Evolutionary conservation across 1,284 basidiomycete genomes (phyloP).

Genomic region (Cutaneotrichosporon sp.): DNA sequence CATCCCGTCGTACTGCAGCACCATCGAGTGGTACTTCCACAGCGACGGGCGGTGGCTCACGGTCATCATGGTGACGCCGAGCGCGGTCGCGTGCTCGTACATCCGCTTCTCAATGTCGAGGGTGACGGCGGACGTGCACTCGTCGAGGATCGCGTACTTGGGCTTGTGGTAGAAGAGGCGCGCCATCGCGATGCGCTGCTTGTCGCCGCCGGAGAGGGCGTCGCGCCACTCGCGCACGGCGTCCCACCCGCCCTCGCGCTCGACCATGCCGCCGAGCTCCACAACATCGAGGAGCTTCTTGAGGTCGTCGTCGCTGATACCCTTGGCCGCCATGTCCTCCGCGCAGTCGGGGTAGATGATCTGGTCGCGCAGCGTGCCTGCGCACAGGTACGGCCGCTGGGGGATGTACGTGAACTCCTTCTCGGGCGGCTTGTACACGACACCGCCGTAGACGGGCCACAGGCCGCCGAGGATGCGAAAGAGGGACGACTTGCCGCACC

Average conservation of each 20-base stretch:
- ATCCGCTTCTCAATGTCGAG: slow-evolving; percentile 89
- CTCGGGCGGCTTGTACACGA: slow-evolving; percentile 88
- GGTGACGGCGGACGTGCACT: slow-evolving; percentile 92
- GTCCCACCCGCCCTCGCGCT: slow-evolving; percentile 97
- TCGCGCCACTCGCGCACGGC: slow-evolving; percentile 88
- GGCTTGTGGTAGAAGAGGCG: slow-evolving; percentile 94
- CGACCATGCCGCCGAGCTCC: slow-evolving; percentile 84
- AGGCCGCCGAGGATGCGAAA: slow-evolving; percentile 95
- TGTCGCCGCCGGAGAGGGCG: slow-evolving; percentile 71
- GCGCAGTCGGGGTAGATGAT: slow-evolving; percentile 77
- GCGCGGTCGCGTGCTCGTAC: slow-evolving; percentile 84
- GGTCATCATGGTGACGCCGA: slow-evolving; percentile 86
- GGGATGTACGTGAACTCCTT: slow-evolving; percentile 93
- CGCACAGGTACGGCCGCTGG: slow-evolving; percentile 89
- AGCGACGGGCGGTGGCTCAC: slow-evolving; percentile 89
- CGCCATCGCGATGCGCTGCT: slow-evolving; percentile 89
- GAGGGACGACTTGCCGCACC: slow-evolving; percentile 81
- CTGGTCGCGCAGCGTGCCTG: slow-evolving; percentile 93
- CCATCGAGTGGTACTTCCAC: slow-evolving; percentile 93
- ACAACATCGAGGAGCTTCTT: slow-evolving; percentile 73
- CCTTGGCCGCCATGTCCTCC: slow-evolving; percentile 61
- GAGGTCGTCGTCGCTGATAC: slow-evolving; percentile 75
- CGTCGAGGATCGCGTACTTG: slow-evolving; percentile 96
- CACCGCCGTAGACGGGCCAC: slow-evolving; percentile 95
- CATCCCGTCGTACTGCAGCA: slow-evolving; percentile 76